Conservation (phyloP, 768 basidiomycete genomes). For the Naganishia vishniacii region DNA sequence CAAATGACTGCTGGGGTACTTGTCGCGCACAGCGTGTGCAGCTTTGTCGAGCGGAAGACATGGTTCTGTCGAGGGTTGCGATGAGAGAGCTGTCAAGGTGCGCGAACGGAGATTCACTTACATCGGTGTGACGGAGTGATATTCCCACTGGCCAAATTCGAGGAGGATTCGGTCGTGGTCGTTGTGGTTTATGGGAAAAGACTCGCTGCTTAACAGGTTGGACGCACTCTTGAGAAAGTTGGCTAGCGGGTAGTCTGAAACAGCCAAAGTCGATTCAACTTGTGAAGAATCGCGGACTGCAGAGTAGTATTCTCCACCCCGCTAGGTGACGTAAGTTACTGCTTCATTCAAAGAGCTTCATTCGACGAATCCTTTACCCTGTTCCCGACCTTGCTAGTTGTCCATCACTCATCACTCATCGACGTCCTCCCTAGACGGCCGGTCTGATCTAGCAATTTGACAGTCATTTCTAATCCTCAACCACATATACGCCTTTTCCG, state of each 20-base stretch:
- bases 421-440: too few species aligned
- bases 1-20: neutral
- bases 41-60: slow-evolving; percentile 19
- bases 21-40: slow-evolving; percentile 7
- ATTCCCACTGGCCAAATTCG: too few species aligned
- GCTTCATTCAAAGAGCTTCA: neutral
- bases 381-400: neutral
- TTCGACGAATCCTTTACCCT: neutral
- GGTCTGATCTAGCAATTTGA: too few species aligned
- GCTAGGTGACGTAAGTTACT: neutral
- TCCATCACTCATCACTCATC: too few species aligned
- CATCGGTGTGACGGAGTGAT: too few species aligned
- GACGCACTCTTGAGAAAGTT: too few species aligned
- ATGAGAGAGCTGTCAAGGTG: neutral
- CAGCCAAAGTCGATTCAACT: neutral
- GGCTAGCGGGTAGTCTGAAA: neutral
- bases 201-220: too few species aligned
- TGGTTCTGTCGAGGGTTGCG: neutral
- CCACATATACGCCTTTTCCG: too few species aligned
- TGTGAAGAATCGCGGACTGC: neutral
- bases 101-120: too few species aligned
- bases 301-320: neutral
- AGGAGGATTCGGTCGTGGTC: too few species aligned
- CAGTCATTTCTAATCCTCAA: too few species aligned
- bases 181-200: too few species aligned